Conservation (phyloP, 371 early-diverging fungal genomes). For the Actinomucor elegans region DNA sequence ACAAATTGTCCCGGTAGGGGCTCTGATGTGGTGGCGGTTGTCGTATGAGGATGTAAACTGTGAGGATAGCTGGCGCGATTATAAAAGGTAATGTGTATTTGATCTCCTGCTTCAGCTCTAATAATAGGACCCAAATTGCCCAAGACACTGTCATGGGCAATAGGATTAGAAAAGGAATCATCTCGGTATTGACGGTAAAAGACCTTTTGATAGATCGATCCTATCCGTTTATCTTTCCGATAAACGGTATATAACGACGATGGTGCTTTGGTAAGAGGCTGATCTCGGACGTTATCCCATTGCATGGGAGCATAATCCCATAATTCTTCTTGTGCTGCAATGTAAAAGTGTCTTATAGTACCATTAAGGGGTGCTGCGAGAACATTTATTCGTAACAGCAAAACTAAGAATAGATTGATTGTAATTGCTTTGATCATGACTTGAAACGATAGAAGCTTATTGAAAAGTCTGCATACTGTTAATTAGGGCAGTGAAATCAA, state of each 20-base stretch:
- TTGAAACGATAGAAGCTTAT: background rate
- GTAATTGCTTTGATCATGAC: too few relatives aligned
- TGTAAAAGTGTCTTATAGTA: slow-evolving; percentile 39
- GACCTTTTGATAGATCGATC: slow-evolving; percentile 42
- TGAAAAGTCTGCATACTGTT: background rate
- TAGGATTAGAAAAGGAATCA: slow-evolving; percentile 23
- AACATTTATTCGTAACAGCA: background rate
- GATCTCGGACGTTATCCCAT: slow-evolving; percentile 37
- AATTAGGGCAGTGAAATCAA: background rate
- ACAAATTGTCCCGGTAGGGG: slow-evolving; percentile 25
- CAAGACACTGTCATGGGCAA: slow-evolving; percentile 35
- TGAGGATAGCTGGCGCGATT: slow-evolving; percentile 44
- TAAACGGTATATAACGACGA: slow-evolving; percentile 28
- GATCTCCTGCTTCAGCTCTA: slow-evolving; percentile 55
- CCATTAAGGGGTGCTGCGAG: background rate
- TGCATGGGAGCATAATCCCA: slow-evolving; percentile 56
- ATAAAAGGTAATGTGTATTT: slow-evolving; percentile 37
- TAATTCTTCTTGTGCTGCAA: slow-evolving; percentile 47
- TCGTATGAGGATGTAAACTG: slow-evolving; percentile 48
- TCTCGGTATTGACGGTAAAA: slow-evolving; percentile 48
- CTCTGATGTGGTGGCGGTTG: background rate
- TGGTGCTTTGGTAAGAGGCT: slow-evolving; percentile 29
- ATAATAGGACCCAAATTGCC: slow-evolving; percentile 53
- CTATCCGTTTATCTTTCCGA: slow-evolving; percentile 33
- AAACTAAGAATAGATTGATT: background rate